Evolutionary conservation across 345 rosid genomes (phyloP).

Genomic region (Bruguiera gymnorhiza): DNA sequence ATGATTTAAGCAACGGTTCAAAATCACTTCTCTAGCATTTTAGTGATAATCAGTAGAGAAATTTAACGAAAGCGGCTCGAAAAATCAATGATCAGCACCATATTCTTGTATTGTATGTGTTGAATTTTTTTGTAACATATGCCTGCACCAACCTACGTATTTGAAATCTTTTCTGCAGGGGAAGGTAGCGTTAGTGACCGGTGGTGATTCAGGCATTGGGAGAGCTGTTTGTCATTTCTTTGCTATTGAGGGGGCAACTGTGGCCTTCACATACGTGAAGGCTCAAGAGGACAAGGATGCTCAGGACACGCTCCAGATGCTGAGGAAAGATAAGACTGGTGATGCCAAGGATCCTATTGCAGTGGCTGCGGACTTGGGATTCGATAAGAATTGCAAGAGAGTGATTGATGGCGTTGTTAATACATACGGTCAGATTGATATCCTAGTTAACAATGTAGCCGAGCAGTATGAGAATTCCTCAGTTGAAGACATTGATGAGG

Average conservation of each 20-base stretch:
- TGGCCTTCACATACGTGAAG: constrained; percentile 72
- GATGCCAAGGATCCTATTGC: constrained; percentile 64
- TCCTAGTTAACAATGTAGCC: constrained; percentile 64
- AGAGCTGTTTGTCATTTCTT: constrained; percentile 54
- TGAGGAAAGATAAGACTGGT: constrained; percentile 37
- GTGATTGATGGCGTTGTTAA: constrained; percentile 59
- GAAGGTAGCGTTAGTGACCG: constrained; percentile 69
- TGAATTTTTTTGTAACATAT: no score
- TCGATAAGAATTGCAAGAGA: constrained; percentile 60
- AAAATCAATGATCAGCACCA: no score
- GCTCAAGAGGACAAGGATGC: constrained; percentile 73
- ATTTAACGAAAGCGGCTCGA: no score
- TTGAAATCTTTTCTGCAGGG: constrained; percentile 36
- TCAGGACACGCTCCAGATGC: constrained; percentile 41
- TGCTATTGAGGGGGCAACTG: constrained; percentile 59
- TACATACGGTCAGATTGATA: constrained; percentile 55
- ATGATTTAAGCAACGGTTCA: no score
- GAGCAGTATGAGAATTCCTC: constrained; percentile 48
- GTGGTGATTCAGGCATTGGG: constrained; percentile 86
- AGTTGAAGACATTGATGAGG: constrained; percentile 67
- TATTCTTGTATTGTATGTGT: no score
- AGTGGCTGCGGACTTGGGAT: constrained; percentile 56
- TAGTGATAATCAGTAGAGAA: no score
- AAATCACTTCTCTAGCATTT: no score
- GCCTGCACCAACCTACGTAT: no score